Evolutionary conservation across 306 rosid genomes (phyloP), one percentile per base, ranked within the genome.

Genomic region (Cucurbita ficifolia): DNA sequence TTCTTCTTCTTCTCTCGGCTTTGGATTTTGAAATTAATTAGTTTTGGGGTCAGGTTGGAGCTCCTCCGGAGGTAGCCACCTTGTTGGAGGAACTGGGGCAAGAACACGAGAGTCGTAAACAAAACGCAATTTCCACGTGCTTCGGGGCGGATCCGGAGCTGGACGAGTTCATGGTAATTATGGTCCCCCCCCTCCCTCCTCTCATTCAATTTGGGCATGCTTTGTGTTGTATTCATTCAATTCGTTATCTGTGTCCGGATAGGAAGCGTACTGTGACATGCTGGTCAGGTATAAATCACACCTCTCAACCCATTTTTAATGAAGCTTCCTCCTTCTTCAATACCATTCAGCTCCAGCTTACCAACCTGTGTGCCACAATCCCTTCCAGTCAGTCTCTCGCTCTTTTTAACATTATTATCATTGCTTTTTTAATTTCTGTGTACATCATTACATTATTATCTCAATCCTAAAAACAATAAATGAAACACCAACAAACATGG

Each of bases 141-240:
- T 78, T 80, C 65, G 96, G 98, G 89, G 90, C 83, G 88, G 98
- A 94, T 88, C 98, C 96, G 90, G 99, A 90, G 89, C 97, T 94
- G 61, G 99, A 91, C 61, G 92, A 90, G 79, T 94, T 94, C 87
- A 94, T 94, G 99, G 97, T 92, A 92, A 87, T 74, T 58, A 58
- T 74, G 33, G 33, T 24, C 33, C 90, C 90, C 83, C 76, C 68
- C 24, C 7, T 40, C 16, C 90, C 90, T 83, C 76, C 68, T 24
- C 7, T 40, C 16, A 14, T 39, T 21, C 68, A 64, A 64, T 39
- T 55, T 54, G 60, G 60, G 14, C 33, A 54, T 54, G 33, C 11
- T 8, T 54, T 42, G 11, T 7, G 10, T 42, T 9, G 2, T 54
- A 9, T 57, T 57, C 63, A 22, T 24, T 24, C 2, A 35, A 43